A percentile compares a stretch with the other conserved stretches of the same genome.
These are phyloP conservation scores for Olyra latifolia DNA, from an alignment of 176 grass and related monocot genomes.

Conservation along the genomic window DNA sequence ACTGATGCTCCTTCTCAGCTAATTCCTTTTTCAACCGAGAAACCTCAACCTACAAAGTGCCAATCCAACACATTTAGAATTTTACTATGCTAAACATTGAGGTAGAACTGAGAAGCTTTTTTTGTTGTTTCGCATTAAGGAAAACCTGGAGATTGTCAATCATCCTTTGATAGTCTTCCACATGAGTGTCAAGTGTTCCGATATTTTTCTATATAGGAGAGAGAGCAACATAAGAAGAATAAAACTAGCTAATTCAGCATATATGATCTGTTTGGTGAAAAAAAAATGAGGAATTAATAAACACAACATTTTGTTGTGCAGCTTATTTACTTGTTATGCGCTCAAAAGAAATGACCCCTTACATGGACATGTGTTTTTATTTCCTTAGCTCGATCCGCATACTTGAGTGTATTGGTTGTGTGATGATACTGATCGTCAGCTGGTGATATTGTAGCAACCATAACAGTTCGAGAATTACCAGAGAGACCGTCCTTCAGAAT, in stretches of 20 bases:
- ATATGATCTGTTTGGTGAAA: neutral
- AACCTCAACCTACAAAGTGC: constrained; percentile 79
- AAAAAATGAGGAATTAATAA: neutral
- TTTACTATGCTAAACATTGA: constrained; percentile 4
- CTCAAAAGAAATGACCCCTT: constrained; percentile 37
- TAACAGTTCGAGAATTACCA: constrained; percentile 96
- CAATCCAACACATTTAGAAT: neutral
- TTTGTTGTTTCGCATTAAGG: neutral
- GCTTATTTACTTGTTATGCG: neutral
- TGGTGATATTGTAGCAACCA: constrained; percentile 98
- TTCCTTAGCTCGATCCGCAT: constrained; percentile 97
- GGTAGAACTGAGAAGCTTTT: constrained; percentile 10
- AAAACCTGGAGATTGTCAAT: constrained; percentile 92
- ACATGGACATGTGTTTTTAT: constrained; percentile 99
- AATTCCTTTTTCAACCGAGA: constrained; percentile 79
- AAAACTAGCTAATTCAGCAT: constrained; percentile 4
- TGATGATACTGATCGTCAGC: constrained; percentile 97
- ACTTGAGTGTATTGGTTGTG: constrained; percentile 97
- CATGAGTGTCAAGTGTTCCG: constrained; percentile 86
- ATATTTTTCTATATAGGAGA: constrained; percentile 86
- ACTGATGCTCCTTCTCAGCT: constrained; percentile 89
- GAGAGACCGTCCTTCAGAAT: constrained; percentile 98
- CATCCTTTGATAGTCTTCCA: constrained; percentile 91
- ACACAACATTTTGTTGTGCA: neutral
- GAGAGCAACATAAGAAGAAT: constrained; percentile 19